These are phyloP conservation scores for Globisporangium camurandrum DNA, from an alignment of 352 stramenopile genomes.

Conservation along the genomic window DNA sequence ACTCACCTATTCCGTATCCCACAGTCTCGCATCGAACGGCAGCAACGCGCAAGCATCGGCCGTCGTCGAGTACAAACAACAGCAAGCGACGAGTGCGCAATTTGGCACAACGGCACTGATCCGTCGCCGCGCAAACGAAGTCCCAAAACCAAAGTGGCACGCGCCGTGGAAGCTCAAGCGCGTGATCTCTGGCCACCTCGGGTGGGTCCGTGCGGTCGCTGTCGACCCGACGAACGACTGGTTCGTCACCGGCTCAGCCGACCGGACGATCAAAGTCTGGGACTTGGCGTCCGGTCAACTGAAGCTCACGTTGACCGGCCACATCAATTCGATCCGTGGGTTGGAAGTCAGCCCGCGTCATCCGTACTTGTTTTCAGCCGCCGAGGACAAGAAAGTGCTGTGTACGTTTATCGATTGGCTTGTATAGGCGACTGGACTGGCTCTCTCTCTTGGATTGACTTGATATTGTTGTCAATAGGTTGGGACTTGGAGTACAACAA, in stretches of 20 bases:
- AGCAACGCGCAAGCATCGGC: conserved; percentile 18
- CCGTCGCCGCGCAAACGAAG: conserved; percentile 71
- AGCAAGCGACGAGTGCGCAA: conserved; percentile 34
- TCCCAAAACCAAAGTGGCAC: conserved; percentile 97
- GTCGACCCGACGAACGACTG: conserved; percentile 98
- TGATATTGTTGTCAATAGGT: conserved; percentile 24
- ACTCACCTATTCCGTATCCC: not conserved
- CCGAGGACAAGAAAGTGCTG: conserved; percentile 99
- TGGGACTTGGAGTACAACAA: conserved; percentile 99
- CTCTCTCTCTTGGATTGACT: too few species aligned
- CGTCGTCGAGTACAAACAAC: conserved; percentile 61
- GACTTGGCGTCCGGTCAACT: conserved; percentile 95
- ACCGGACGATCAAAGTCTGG: conserved; percentile 98
- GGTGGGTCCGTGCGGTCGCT: conserved; percentile 96
- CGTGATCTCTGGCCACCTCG: conserved; percentile 93
- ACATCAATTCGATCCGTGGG: conserved; percentile 97
- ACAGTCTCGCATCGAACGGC: conserved; percentile 18
- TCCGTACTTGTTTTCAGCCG: conserved; percentile 97
- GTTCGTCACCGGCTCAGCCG: conserved; percentile 96
- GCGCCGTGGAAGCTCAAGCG: conserved; percentile 97
- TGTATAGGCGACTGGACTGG: too few species aligned
- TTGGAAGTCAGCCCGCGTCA: conserved; percentile 94
- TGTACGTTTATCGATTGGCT: conserved; percentile 25
- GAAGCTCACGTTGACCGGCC: conserved; percentile 98
- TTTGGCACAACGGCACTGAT: conserved; percentile 60